Conservation (phyloP, 1,139 yeast genomes). For the Wickerhamomyces sp. region DNA sequence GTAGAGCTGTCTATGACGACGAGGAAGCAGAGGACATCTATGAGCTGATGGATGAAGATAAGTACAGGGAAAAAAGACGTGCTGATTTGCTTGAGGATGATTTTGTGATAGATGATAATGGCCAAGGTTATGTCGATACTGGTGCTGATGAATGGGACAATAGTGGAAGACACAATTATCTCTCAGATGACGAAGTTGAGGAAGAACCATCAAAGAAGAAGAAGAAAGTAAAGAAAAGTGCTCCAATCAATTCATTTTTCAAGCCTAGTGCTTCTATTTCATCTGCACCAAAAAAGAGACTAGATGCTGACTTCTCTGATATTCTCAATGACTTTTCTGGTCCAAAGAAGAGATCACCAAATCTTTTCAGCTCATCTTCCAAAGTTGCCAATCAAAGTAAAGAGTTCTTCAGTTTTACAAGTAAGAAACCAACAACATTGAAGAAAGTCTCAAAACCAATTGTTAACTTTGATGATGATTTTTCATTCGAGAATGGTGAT, state of each 20-base stretch:
- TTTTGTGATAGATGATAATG: constrained; percentile 80
- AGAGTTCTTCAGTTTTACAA: constrained; percentile 12
- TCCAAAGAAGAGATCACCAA: constrained; percentile 12
- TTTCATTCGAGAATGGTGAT: constrained; percentile 16
- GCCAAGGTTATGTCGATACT: constrained; percentile 66
- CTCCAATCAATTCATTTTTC: constrained; percentile 52
- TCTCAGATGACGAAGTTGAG: constrained; percentile 28
- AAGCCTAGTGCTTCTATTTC: constrained; percentile 30
- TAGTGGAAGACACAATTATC: constrained; percentile 21
- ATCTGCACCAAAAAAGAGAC: constrained; percentile 26
- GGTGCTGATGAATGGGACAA: constrained; percentile 81
- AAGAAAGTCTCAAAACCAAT: constrained; percentile 7
- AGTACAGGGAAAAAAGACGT: constrained; percentile 71
- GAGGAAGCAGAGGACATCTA: constrained; percentile 53
- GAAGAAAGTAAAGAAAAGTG: constrained; percentile 41
- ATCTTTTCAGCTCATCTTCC: constrained; percentile 7
- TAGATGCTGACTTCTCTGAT: constrained; percentile 39
- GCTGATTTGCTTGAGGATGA: constrained; percentile 82
- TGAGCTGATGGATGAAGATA: constrained; percentile 82
- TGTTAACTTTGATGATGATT: constrained; percentile 15
- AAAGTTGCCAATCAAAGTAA: constrained; percentile 8
- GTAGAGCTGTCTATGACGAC: constrained; percentile 24
- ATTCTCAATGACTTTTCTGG: constrained; percentile 40
- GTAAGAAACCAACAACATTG: constrained; percentile 7
- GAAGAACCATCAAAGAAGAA: constrained; percentile 27